phyloP scores from a whole-genome alignment of 768 basidiomycete genomes.

The Lentinula aciculospora region DNA sequence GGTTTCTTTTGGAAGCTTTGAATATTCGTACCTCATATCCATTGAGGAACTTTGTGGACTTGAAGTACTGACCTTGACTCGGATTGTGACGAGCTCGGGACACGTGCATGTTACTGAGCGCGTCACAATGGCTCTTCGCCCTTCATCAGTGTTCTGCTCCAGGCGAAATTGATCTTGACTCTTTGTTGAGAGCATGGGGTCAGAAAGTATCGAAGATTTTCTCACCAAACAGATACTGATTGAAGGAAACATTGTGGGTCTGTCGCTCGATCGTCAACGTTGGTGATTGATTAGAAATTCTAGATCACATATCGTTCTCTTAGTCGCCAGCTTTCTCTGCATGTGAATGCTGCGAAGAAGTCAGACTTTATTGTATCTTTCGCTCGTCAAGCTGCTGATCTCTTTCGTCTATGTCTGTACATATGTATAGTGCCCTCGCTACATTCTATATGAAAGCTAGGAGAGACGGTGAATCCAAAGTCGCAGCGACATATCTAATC shows the following conservation, averaged over 20 bases:
- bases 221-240: slow-evolving; percentile 47
- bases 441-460: slow-evolving; percentile 45
- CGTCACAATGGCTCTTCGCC: neutral
- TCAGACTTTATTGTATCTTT: slow-evolving; percentile 23
- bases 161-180: neutral
- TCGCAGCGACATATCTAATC: slow-evolving; percentile 67
- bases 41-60: too few species aligned
- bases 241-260: slow-evolving; percentile 41
- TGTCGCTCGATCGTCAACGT: neutral
- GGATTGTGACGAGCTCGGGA: neutral
- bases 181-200: slow-evolving; percentile 33
- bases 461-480: slow-evolving; percentile 24
- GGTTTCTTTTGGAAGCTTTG: slow-evolving; percentile 1
- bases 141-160: too few species aligned
- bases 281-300: neutral
- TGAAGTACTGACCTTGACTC: too few species aligned
- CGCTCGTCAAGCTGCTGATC: neutral
- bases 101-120: neutral
- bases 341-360: slow-evolving; percentile 80
- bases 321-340: slow-evolving; percentile 63
- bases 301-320: slow-evolving; percentile 79
- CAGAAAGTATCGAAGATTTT: slow-evolving; percentile 37
- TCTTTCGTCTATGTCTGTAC: too few species aligned
- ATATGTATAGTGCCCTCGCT: slow-evolving; percentile 62
- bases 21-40: neutral